Conservation (phyloP, 73 alveolate genomes). For the Paramecium sexaurelia region DNA sequence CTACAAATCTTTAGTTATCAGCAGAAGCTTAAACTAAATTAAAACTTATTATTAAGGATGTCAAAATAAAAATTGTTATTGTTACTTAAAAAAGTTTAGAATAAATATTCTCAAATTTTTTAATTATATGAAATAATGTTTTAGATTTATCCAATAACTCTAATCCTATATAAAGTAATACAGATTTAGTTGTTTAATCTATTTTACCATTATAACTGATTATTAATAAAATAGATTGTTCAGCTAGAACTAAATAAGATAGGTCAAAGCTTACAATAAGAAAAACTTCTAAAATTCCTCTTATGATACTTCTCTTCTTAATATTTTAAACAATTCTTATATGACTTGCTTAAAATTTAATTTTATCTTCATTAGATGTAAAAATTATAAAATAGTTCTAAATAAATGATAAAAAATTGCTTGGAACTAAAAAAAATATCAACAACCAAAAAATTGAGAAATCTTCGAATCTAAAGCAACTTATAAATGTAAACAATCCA, state of each 20-base stretch:
- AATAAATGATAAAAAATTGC: background rate
- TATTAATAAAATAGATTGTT: background rate
- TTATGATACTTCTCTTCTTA: background rate
- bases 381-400: background rate
- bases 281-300: background rate
- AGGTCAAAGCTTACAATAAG: background rate
- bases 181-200: background rate
- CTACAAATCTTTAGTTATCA: background rate
- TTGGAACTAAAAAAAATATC: conserved; percentile 24
- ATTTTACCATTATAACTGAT: background rate
- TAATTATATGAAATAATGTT: background rate
- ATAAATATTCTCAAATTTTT: background rate
- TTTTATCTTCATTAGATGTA: background rate
- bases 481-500: background rate
- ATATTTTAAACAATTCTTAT: background rate
- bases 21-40: background rate
- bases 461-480: background rate
- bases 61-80: background rate
- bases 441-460: background rate
- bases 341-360: background rate
- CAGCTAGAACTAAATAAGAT: background rate
- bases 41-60: background rate
- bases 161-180: background rate
- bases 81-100: background rate
- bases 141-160: background rate